Evolutionary conservation across 106 monocot species (phyloP), one percentile per base, ranked within the genome.

Genomic region (Allium cepa): DNA sequence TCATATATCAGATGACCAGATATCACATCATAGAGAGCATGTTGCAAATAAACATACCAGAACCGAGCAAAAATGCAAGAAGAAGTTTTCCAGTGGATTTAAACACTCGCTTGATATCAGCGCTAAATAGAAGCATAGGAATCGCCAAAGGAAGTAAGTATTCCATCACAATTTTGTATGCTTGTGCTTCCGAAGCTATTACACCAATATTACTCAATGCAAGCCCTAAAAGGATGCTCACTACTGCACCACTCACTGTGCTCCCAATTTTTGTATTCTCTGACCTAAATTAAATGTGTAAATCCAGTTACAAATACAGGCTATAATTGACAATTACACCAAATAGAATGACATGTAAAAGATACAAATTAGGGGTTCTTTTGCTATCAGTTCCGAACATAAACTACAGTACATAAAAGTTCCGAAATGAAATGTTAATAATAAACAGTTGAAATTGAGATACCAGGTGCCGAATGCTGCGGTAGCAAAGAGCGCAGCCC

Each of bases 71-170:
- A 79, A 86, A 86, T 18, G 86, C 82, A 9, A 82, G 22, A 18
- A 86, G 75, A 15, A 86, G 73, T 5, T 61, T 73, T 48, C 86
- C 86, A 1, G 86, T 82, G 28, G 79, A 76, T 52, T 58, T 68
- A 55, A 86, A 7, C 7, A 86, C 70, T 13, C 28, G 26, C 46
- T 66, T 75, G 8, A 81, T 61, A 48, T 86, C 82, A 4, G 86
- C 86, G 52, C 79, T 82, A 64, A 86, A 86, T 53, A 86, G 76
- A 8, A 86, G 65, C 53, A 82, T 60, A 15, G 86, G 86, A 28
- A 86, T 64, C 11, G 82, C 53, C 47, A 86, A 17, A 16, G 86
- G 86, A 12, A 86, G 70, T 10, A 86, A 62, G 62, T 64, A 86
- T 55, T 86, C 79, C 64, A 86, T 59, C 8, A 86, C 86, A 11